Conservation (phyloP, 306 rosid genomes). For the Sechiopsis laciniata region DNA sequence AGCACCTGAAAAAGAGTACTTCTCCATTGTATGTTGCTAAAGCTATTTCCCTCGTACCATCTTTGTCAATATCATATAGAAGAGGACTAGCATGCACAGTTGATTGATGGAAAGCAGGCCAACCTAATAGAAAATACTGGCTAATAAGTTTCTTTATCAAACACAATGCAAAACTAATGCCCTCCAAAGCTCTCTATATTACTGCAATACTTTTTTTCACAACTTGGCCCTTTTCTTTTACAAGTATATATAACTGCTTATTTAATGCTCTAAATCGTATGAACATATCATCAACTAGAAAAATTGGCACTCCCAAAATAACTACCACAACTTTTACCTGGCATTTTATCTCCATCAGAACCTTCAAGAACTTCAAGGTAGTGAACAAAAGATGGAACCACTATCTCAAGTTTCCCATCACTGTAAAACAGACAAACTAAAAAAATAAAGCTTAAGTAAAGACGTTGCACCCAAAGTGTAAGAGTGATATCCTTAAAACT, state of each 20-base stretch:
- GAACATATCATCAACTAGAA: background rate
- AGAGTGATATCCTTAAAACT: background rate
- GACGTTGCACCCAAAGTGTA: constrained; percentile 9
- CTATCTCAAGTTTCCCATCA: constrained; percentile 95
- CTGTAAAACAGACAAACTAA: constrained; percentile 37
- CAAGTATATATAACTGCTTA: background rate
- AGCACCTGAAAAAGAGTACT: constrained; percentile 92
- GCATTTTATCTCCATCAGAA: constrained; percentile 94
- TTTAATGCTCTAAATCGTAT: too few relatives aligned
- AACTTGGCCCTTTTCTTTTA: background rate
- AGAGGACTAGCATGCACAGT: constrained; percentile 96
- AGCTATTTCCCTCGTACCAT: constrained; percentile 91
- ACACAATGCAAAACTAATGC: background rate
- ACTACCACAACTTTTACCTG: constrained; percentile 44
- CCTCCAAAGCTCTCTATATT: background rate
- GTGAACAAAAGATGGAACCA: constrained; percentile 92
- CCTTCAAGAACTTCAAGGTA: constrained; percentile 97
- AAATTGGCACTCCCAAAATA: background rate
- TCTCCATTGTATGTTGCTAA: constrained; percentile 98
- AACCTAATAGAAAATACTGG: constrained; percentile 49
- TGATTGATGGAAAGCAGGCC: constrained; percentile 99
- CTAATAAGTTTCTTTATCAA: background rate
- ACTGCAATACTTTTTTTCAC: background rate
- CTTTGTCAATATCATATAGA: constrained; percentile 92
- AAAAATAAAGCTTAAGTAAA: constrained; percentile 10